A percentile compares a stretch with the other conserved stretches of the same genome.
Evolutionary conservation across 148 eudicot genomes (phyloP).

Genomic region (Rhododendron simsii): DNA sequence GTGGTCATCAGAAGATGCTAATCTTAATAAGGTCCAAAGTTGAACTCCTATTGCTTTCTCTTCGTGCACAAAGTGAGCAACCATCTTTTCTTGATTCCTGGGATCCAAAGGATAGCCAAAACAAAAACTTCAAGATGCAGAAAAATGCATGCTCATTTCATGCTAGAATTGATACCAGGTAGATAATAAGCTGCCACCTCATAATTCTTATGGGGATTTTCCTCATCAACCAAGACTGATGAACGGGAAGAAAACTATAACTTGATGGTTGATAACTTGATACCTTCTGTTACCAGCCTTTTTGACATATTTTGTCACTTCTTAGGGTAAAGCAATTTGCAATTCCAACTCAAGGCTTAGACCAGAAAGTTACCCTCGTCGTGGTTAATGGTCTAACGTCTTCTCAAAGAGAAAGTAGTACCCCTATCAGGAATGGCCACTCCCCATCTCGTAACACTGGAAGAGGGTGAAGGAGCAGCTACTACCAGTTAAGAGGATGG

Average conservation of each 20-base stretch:
- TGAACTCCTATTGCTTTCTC: background rate
- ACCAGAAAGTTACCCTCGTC: background rate
- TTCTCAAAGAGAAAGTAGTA: background rate
- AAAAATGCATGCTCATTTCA: background rate
- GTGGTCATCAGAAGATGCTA: conserved; percentile 1
- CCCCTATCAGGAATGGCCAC: background rate
- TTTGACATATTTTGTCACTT: background rate
- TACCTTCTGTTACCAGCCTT: background rate
- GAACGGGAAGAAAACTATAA: background rate
- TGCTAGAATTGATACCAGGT: background rate
- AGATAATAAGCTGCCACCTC: background rate
- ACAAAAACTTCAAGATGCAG: background rate
- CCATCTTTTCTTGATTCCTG: background rate
- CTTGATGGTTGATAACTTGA: background rate
- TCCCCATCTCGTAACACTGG: background rate
- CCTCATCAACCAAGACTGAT: background rate
- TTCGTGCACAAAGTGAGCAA: background rate
- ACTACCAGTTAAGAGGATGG: background rate
- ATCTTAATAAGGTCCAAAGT: background rate
- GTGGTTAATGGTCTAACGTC: background rate
- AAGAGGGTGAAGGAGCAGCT: background rate
- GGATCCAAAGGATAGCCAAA: background rate
- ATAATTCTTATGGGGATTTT: background rate
- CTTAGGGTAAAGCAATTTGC: background rate
- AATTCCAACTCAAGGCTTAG: background rate